Evolutionary conservation across 1,139 yeast genomes (phyloP).

Genomic region (Citeromyces siamensis): DNA sequence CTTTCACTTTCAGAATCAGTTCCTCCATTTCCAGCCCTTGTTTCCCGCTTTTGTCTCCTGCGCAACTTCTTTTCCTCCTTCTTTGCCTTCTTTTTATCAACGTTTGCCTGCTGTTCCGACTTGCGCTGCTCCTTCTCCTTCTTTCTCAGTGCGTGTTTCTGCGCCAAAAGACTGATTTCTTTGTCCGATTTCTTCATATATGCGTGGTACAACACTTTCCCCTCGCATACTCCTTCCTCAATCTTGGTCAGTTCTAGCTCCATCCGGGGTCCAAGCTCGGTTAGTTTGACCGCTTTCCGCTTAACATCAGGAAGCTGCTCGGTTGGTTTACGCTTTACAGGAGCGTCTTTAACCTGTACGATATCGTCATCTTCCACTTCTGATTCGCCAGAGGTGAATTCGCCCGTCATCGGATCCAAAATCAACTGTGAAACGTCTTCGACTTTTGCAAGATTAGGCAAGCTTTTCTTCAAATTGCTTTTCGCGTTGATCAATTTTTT

Average conservation of each 20-base stretch:
- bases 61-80: slow-evolving; percentile 62
- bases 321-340: slow-evolving; percentile 9
- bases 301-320: slow-evolving; percentile 23
- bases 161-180: slow-evolving; percentile 43
- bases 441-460: slow-evolving; percentile 64
- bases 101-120: slow-evolving; percentile 69
- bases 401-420: slow-evolving; percentile 69
- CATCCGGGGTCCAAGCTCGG: slow-evolving; percentile 91
- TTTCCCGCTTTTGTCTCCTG: slow-evolving; percentile 25
- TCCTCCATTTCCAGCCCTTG: slow-evolving; percentile 10
- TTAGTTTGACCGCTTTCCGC: slow-evolving; percentile 83
- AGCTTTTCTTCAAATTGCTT: slow-evolving; percentile 42
- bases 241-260: slow-evolving; percentile 68
- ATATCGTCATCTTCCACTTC: slow-evolving; percentile 82
- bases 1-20: slow-evolving; percentile 11
- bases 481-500: slow-evolving; percentile 65
- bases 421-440: slow-evolving; percentile 75
- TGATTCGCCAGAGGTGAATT: slow-evolving; percentile 69
- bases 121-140: slow-evolving; percentile 61
- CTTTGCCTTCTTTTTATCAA: slow-evolving; percentile 62
- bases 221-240: slow-evolving; percentile 82
- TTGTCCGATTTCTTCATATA: slow-evolving; percentile 45
- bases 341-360: slow-evolving; percentile 48
- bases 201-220: slow-evolving; percentile 81
- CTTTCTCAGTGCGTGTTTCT: slow-evolving; percentile 50